These are phyloP conservation scores for Amorphotheca resinae DNA, from an alignment of 495 filamentous ascomycete genomes.

Conservation along the genomic window DNA sequence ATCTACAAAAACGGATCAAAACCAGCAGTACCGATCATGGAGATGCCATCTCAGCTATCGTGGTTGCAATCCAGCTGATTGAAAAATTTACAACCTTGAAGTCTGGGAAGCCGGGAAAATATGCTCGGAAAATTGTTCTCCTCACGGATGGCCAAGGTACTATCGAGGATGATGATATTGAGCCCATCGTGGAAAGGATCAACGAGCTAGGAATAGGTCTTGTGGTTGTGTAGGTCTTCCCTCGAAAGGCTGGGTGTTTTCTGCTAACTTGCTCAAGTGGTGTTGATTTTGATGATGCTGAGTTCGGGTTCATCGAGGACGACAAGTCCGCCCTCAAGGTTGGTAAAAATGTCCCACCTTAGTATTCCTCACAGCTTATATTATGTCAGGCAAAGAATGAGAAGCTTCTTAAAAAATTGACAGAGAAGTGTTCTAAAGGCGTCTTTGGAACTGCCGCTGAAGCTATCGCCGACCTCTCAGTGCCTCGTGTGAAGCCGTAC, in stretches of 20 bases:
- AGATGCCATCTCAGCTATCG: constrained; percentile 76
- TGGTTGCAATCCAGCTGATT: constrained; percentile 82
- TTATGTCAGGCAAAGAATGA: constrained; percentile 50
- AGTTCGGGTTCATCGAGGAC: constrained; percentile 89
- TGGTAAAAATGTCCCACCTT: background rate
- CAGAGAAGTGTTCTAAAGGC: constrained; percentile 48
- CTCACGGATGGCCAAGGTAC: constrained; percentile 66
- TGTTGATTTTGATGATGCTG: constrained; percentile 86
- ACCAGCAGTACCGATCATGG: constrained; percentile 59
- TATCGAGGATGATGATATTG: constrained; percentile 55
- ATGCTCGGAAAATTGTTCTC: constrained; percentile 65
- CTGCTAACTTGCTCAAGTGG: constrained; percentile 41
- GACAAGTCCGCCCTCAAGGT: constrained; percentile 64
- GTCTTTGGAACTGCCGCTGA: constrained; percentile 73
- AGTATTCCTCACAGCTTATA: constrained; percentile 7
- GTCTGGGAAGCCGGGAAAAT: constrained; percentile 67
- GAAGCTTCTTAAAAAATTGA: constrained; percentile 44
- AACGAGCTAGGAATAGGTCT: constrained; percentile 67
- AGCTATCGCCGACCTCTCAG: constrained; percentile 62
- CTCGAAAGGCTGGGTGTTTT: background rate
- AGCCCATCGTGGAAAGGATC: constrained; percentile 56
- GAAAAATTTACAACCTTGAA: constrained; percentile 42
- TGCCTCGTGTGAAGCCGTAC: constrained; percentile 63
- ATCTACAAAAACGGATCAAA: constrained; percentile 46
- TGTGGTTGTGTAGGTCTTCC: constrained; percentile 53